These are phyloP conservation scores for Chrysosporium queenslandicum DNA, from an alignment of 2,329 filamentous ascomycete genomes.

Conservation along the genomic window DNA sequence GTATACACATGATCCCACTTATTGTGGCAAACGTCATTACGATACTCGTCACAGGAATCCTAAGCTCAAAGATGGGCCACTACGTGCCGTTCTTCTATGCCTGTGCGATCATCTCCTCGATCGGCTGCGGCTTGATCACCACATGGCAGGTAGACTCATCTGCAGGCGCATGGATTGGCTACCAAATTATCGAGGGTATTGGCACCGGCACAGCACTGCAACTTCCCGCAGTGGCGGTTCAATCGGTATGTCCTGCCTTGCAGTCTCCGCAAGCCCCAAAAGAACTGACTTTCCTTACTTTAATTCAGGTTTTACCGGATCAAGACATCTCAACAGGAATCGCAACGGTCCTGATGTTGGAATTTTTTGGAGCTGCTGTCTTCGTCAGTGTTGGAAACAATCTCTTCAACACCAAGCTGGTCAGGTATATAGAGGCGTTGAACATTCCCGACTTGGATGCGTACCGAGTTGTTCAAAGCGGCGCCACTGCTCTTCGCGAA, in stretches of 20 bases:
- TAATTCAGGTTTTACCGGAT: too few species aligned
- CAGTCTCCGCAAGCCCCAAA: too few species aligned
- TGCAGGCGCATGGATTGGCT: slow-evolving; percentile 32
- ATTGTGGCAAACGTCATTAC: slow-evolving; percentile 26
- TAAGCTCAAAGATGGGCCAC: slow-evolving; percentile 29
- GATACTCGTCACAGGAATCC: slow-evolving; percentile 26
- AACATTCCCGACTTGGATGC: slow-evolving; percentile 24
- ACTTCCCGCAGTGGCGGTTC: slow-evolving; percentile 28
- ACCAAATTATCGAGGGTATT: slow-evolving; percentile 30
- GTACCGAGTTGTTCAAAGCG: slow-evolving; percentile 24
- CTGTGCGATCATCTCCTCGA: slow-evolving; percentile 25
- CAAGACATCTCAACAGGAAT: slow-evolving; percentile 30
- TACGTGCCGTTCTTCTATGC: slow-evolving; percentile 34
- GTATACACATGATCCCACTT: slow-evolving; percentile 27
- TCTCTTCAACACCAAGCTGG: slow-evolving; percentile 31
- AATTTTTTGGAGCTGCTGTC: slow-evolving; percentile 31
- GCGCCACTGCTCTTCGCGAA: slow-evolving; percentile 31
- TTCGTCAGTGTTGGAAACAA: slow-evolving; percentile 33
- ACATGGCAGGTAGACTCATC: slow-evolving; percentile 27
- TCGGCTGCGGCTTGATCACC: slow-evolving; percentile 30
- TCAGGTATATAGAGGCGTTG: slow-evolving; percentile 21
- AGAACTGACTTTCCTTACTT: too few species aligned
- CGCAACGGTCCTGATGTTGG: slow-evolving; percentile 29
- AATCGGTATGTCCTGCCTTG: too few species aligned
- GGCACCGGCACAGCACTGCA: slow-evolving; percentile 32